These are phyloP conservation scores for Debaryomyces coudertii DNA, from an alignment of 1,139 yeast species.

Conservation along the genomic window DNA sequence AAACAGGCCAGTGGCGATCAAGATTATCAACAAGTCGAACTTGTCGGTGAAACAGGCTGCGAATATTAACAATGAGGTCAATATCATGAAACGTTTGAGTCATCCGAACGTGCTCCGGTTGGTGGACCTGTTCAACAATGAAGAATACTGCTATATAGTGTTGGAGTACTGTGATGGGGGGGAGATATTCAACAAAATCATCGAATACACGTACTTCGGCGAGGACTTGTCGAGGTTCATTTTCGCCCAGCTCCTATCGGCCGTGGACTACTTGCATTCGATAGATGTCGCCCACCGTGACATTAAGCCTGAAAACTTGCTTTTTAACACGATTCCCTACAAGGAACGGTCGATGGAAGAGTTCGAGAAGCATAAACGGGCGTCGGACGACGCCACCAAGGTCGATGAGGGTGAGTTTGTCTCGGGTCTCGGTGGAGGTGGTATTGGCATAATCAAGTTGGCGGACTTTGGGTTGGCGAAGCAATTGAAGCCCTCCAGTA, in stretches of 20 bases:
- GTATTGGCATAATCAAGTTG: constrained; percentile 80
- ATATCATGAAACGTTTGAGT: constrained; percentile 71
- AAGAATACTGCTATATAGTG: constrained; percentile 71
- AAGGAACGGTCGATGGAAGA: constrained; percentile 51
- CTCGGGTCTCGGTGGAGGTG: constrained; percentile 85
- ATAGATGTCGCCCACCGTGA: constrained; percentile 89
- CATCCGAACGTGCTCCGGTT: constrained; percentile 78
- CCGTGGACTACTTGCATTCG: constrained; percentile 80
- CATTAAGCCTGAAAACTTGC: constrained; percentile 89
- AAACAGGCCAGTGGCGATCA: constrained; percentile 71
- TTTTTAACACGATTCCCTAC: constrained; percentile 55
- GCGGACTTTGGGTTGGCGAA: constrained; percentile 96
- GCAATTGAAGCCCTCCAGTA: constrained; percentile 59
- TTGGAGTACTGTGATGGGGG: constrained; percentile 92
- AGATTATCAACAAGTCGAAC: constrained; percentile 75
- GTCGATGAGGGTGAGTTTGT: constrained; percentile 84
- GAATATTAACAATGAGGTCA: constrained; percentile 79
- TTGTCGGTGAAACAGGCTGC: constrained; percentile 51
- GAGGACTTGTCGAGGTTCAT: constrained; percentile 86
- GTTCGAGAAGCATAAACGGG: constrained; percentile 48
- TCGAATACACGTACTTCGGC: constrained; percentile 84
- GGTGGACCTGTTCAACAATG: constrained; percentile 59
- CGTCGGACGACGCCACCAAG: constrained; percentile 77
- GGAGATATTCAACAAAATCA: constrained; percentile 91
- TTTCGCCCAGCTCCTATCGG: constrained; percentile 79